phyloP scores from a whole-genome alignment of 345 rosid species.

The Salix koriyanagi region DNA sequence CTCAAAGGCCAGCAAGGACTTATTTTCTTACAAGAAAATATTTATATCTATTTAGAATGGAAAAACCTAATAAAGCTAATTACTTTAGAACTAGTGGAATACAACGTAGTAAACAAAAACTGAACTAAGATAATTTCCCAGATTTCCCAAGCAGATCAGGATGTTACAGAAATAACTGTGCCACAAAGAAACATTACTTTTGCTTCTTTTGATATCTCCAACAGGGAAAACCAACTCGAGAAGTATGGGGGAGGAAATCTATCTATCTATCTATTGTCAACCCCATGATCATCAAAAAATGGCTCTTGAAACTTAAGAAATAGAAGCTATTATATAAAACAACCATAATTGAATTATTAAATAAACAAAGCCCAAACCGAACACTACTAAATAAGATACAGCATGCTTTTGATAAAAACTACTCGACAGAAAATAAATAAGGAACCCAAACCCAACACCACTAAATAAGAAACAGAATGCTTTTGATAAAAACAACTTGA shows the following conservation, averaged over 20 bases:
- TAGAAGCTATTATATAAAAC: neutral
- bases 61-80: too few relatives aligned
- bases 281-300: neutral
- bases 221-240: neutral
- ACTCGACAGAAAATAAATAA: neutral
- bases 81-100: too few relatives aligned
- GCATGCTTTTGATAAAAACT: neutral
- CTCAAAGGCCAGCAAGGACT: too few relatives aligned
- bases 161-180: too few relatives aligned
- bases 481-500: neutral
- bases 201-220: too few relatives aligned
- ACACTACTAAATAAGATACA: neutral
- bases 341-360: too few relatives aligned
- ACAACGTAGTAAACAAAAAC: too few relatives aligned
- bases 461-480: neutral
- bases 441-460: neutral
- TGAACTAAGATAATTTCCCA: too few relatives aligned
- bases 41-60: too few relatives aligned
- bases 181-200: too few relatives aligned
- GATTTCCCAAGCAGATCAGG: too few relatives aligned
- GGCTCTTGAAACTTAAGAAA: neutral
- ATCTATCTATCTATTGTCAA: neutral
- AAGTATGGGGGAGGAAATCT: neutral
- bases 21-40: too few relatives aligned
- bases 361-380: neutral